phyloP scores from a whole-genome alignment of 169 alveolate species.

The Eimeria zaria region DNA sequence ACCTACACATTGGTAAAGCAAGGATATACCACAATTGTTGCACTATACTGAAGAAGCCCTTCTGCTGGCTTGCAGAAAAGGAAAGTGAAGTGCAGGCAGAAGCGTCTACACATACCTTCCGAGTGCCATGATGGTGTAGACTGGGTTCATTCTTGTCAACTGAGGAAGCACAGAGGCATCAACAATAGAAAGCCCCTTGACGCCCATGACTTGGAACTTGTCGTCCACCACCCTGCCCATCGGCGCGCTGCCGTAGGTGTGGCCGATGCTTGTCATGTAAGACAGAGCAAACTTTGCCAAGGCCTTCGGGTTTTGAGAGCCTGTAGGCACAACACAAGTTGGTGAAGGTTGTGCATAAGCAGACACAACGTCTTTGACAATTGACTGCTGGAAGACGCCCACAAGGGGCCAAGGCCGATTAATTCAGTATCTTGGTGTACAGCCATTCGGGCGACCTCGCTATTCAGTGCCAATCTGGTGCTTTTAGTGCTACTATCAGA shows the following conservation, averaged over 20 bases:
- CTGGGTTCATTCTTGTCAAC: slow-evolving; percentile 85
- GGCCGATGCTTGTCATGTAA: slow-evolving; percentile 86
- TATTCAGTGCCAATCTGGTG: not conserved
- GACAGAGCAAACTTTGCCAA: slow-evolving; percentile 83
- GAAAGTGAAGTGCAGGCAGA: not conserved
- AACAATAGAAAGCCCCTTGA: slow-evolving; percentile 80
- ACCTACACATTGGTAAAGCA: not conserved
- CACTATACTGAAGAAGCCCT: not conserved
- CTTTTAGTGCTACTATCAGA: not conserved
- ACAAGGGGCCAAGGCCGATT: not conserved
- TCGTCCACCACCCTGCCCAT: slow-evolving; percentile 86
- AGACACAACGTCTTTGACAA: not conserved
- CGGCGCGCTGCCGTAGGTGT: slow-evolving; percentile 85
- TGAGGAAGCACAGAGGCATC: slow-evolving; percentile 84
- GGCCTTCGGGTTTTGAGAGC: slow-evolving; percentile 74
- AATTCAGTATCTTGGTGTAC: not conserved
- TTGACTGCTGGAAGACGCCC: not conserved
- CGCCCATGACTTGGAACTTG: slow-evolving; percentile 79
- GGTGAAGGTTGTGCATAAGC: not conserved
- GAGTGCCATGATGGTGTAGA: slow-evolving; percentile 78
- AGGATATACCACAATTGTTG: not conserved
- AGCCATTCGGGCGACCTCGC: not conserved
- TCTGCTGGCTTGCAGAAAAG: not conserved
- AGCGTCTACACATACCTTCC: slow-evolving; percentile 72
- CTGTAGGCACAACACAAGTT: slow-evolving; percentile 28